phyloP scores from a whole-genome alignment of 2,329 filamentous ascomycete genomes.

The Phoma sp. region DNA sequence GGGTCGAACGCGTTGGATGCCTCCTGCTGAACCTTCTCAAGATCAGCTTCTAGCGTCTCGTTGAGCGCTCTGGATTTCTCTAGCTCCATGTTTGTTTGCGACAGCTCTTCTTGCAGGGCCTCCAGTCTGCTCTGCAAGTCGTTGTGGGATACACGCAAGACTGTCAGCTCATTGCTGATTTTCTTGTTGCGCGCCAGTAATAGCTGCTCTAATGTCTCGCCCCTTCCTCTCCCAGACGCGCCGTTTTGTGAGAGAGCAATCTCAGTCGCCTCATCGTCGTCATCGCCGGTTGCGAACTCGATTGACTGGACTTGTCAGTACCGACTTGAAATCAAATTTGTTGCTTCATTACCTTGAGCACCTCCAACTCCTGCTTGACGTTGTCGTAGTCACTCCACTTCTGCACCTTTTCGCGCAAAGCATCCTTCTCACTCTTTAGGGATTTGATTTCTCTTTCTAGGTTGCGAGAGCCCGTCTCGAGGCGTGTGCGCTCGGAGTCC shows the following conservation, averaged over 20 bases:
- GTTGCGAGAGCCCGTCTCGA: conserved; percentile 78
- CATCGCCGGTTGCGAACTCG: conserved; percentile 88
- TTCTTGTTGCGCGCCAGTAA: conserved; percentile 95
- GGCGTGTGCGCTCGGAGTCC: conserved; percentile 77
- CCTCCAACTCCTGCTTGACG: conserved; percentile 92
- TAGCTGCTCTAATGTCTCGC: conserved; percentile 88
- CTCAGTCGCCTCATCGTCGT: conserved; percentile 60
- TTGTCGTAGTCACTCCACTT: conserved; percentile 96
- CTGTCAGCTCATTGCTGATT: conserved; percentile 88
- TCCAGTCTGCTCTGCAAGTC: conserved; percentile 84
- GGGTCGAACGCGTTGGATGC: conserved; percentile 81
- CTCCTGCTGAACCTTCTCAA: conserved; percentile 86
- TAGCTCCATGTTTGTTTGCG: conserved; percentile 82
- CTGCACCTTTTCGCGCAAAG: conserved; percentile 79
- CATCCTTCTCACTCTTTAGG: conserved; percentile 81
- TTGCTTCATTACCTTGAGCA: conserved; percentile 70
- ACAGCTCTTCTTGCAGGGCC: conserved; percentile 82
- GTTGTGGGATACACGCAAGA: conserved; percentile 91
- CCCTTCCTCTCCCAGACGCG: conserved; percentile 63
- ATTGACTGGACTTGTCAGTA: conserved; percentile 68
- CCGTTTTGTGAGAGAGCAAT: conserved; percentile 56
- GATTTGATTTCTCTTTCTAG: conserved; percentile 79
- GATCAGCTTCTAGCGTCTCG: conserved; percentile 88
- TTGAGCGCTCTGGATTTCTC: conserved; percentile 86
- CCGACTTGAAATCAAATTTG: conserved; percentile 14